Evolutionary conservation across 2,329 filamentous ascomycete genomes (phyloP).

Genomic region (Fusarium nematophilum): DNA sequence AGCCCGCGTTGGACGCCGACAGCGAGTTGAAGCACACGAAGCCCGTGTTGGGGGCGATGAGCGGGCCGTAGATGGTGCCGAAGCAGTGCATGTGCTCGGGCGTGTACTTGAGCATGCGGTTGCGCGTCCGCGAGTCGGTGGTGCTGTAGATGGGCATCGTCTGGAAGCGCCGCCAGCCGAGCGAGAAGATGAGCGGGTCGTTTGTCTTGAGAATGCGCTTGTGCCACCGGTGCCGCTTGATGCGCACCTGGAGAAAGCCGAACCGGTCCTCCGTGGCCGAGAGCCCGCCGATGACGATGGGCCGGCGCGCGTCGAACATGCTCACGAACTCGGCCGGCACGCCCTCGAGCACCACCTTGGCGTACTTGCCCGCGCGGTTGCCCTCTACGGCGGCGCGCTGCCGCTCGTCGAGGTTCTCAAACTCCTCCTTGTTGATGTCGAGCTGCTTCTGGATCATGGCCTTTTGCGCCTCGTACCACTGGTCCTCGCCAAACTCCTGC

Average conservation of each 20-base stretch:
- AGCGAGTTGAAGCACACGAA: slow-evolving; percentile 95
- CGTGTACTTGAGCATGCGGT: slow-evolving; percentile 98
- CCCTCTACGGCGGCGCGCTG: slow-evolving; percentile 90
- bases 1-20: slow-evolving; percentile 84
- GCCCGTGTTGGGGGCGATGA: slow-evolving; percentile 94
- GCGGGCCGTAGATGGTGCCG: slow-evolving; percentile 92
- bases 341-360: slow-evolving; percentile 86
- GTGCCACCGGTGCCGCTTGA: slow-evolving; percentile 98
- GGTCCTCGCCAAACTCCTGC: slow-evolving; percentile 93
- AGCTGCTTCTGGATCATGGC: slow-evolving; percentile 93
- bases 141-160: slow-evolving; percentile 93
- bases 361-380: slow-evolving; percentile 91
- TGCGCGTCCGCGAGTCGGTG: slow-evolving; percentile 90
- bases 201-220: slow-evolving; percentile 99
- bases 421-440: slow-evolving; percentile 96
- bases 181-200: slow-evolving; percentile 95
- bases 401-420: slow-evolving; percentile 84
- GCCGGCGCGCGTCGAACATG: slow-evolving; percentile 83
- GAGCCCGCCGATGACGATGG: slow-evolving; percentile 90
- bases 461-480: slow-evolving; percentile 99
- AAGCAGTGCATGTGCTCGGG: slow-evolving; percentile 99
- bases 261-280: slow-evolving; percentile 94
- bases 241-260: slow-evolving; percentile 93
- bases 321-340: slow-evolving; percentile 91
- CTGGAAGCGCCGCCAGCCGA: slow-evolving; percentile 97